Evolutionary conservation across 2,329 filamentous ascomycete species (phyloP).

Genomic region (Penicillium sp.): DNA sequence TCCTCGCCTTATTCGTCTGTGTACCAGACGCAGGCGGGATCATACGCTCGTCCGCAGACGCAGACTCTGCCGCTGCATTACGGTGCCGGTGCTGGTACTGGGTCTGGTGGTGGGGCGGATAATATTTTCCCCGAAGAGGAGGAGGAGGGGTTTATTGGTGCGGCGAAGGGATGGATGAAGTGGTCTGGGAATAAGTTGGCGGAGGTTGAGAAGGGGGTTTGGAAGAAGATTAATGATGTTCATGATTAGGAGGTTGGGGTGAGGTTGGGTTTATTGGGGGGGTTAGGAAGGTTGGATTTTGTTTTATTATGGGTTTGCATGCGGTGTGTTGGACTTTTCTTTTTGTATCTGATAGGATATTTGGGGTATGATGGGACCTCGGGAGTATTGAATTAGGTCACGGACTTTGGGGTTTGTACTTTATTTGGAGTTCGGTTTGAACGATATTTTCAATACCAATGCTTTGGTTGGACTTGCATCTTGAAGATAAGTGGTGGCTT

Average conservation of each 20-base stretch:
- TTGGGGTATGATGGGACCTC: neutral
- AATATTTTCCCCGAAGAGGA: conserved; percentile 27
- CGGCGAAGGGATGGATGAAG: conserved; percentile 45
- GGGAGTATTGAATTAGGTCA: neutral
- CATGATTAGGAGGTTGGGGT: conserved; percentile 26
- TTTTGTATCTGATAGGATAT: neutral
- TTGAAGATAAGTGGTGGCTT: neutral
- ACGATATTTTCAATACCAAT: neutral
- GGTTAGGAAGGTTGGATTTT: neutral
- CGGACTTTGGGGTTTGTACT: neutral
- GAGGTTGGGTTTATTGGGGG: neutral
- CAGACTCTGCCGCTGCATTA: conserved; percentile 21
- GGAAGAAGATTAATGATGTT: conserved; percentile 48
- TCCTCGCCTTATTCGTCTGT: conserved; percentile 29
- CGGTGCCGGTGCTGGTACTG: neutral
- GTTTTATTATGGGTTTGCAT: neutral
- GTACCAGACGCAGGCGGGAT: conserved; percentile 23
- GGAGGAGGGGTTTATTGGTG: conserved; percentile 41
- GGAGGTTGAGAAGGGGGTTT: conserved; percentile 49
- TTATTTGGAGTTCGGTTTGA: neutral
- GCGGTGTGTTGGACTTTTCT: neutral
- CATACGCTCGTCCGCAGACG: neutral
- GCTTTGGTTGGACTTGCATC: neutral
- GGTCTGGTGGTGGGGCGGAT: conserved; percentile 16
- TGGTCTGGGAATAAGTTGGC: conserved; percentile 43